Evolutionary conservation across 306 rosid species (phyloP), one percentile per base, ranked within the genome.

Genomic region (Quillaja saponaria): DNA sequence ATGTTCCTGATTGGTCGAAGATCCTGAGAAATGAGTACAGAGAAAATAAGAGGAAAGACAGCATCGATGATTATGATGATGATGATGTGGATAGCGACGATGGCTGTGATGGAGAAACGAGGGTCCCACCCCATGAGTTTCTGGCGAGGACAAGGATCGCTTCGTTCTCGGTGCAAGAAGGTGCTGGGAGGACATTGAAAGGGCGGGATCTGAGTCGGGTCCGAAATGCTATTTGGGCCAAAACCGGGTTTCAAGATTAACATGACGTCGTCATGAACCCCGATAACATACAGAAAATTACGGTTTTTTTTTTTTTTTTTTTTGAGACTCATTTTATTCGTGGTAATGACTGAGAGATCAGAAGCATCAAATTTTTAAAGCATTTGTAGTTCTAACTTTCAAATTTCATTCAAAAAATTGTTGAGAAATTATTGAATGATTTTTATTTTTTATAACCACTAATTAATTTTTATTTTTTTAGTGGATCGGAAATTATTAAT

Each of bases 201-300:
- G 97, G 97, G 13, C 84, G 95, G 37, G 97, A 90, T 87, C 95
- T 90, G 25, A 90, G 95, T 65, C 56, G 88, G 63, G 95, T 90
- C 33, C 69, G 95, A 58, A 87, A 90, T 58, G 88, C 90, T 6
- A 85, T 90, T 73, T 90, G 90, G 94, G 94, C 88, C 20, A 90
- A 90, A 77, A 87, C 88, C 4, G 97, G 95, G 42, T 90, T 90
- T 68, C 58, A 87, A 65, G 97, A 90, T 37, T 90, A 49, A 25
- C 12, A 17, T 14, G 50, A 33, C 18, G 40, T 18, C 48, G 5
- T 34, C 19, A n/a, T 47, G 37, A n/a, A 18, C 4, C 33, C 49
- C 5, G 20, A 19, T 1, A 6, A 39, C 28, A 53, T 8, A 9
- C 12, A 40, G 8, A 7, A 25, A 60, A 47, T 5, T 13, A 37